Base-by-base conservation (phyloP, 75 land plant genomes). In the Pseudotsuga menziesii region DNA sequence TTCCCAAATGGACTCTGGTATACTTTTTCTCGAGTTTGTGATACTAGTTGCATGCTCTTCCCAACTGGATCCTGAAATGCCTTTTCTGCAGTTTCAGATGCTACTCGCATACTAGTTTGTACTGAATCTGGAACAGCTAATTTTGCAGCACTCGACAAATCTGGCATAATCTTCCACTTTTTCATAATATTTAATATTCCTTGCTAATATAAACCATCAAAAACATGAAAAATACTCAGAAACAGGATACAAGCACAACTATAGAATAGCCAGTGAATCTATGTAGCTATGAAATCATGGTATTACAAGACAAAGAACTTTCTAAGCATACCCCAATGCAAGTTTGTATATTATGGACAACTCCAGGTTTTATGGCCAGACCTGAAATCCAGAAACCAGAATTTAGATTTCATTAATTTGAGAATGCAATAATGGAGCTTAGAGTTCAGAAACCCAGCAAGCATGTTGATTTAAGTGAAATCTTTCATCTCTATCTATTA, bases 291-390 rank as follows among this genome's bases (percentile, higher is more conserved):
- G 15, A 73, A 7, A 69, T 41, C 75, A 25, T 54, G 20, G 54
- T 6, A 15, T 22, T 25, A 13, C 29, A 73, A 14, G 57, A 29
- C 20, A 15, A 55, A 8, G 54, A 55, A 27, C 54, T 55, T 22
- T 56, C 12, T 55, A 17, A 7, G 9, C 72, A 55, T 55, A 73
- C 75, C 35, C n/a, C 44, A 73, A 73, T 17, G 58, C 35, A 55
- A 54, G 75, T 19, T 73, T 73, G 75, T 27, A 73, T 26, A 54
- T 73, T 52, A 22, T 73, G 57, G 2, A 26, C 19, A 25, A 56
- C 75, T 54, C 75, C 75, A 15, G 75, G 75, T 56, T 73, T 73
- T 56, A 73, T 13, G 6, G 75, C 75, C 75, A 73, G 27, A 73
- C 75, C 75, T 73, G 52, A 73, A 14, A 25, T 22, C 57, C 35